Base-by-base conservation (phyloP, 1,139 yeast species). In the Debaryomyces robertsiae region DNA sequence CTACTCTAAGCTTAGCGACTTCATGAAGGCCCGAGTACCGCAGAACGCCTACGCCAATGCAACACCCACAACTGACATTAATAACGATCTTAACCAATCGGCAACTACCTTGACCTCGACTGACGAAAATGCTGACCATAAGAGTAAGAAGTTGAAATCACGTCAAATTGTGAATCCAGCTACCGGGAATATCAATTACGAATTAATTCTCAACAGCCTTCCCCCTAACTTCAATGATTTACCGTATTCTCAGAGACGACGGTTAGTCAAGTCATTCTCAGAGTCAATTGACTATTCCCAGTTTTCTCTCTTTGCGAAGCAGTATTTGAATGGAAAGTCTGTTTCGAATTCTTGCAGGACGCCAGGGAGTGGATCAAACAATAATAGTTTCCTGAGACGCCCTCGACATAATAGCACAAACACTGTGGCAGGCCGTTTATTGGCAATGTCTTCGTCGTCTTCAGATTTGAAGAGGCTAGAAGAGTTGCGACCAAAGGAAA, bases 201-300 rank as follows among this genome's bases (percentile, higher is more conserved):
- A 70, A 44, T 47, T 57, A 33, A 61, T 74, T 19, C 50, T 73
- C 14, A 65, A 62, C 43, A 67, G 74, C 43, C 60, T 82, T 29
- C 93, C 94, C 0, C 65, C 73, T 1, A 76, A 83, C 53, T 85
- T 82, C 54, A 68, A 73, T 37, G 79, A 79, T 11, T 64, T 83
- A 44, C 88, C 91, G 0, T 84, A 84, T 55, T 80, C 87, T 4
- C 87, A 82, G 53, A 65, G 94, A 33, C 79, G 79, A 46, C 79
- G 73, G 50, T 52, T 81, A 24, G 71, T 85, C 5, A 65, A 71
- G 40, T 78, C 81, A 9, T 61, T 81, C 31, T 73, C 82, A 17
- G 87, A 85, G 1, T 67, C 71, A 27, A 69, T 76, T 14, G 81
- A 79, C 55, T 73, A 72, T 50, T 67, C 76, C 6, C 77, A 73